A percentile compares a stretch with the other conserved stretches of the same genome.
Evolutionary conservation across 305 asterid species (phyloP).

Genomic region (Euphrasia arctica): DNA sequence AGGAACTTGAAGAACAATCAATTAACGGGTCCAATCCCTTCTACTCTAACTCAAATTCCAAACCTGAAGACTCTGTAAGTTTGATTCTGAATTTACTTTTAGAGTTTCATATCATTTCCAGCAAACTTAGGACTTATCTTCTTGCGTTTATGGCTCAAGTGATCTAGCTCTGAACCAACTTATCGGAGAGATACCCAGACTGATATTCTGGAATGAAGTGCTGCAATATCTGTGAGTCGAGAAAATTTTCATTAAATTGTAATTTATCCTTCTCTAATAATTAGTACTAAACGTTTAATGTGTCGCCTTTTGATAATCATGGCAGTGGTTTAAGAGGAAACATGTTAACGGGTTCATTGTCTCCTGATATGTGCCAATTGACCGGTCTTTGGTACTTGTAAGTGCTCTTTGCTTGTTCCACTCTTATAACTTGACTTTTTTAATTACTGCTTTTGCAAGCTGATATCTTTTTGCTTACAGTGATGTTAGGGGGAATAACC

Average conservation of each 20-base stretch:
- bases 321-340: slow-evolving; percentile 89
- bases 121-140: neutral
- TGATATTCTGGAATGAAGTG: slow-evolving; percentile 96
- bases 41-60: slow-evolving; percentile 92
- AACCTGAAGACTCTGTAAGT: slow-evolving; percentile 91
- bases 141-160: slow-evolving; percentile 34
- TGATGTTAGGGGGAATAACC: slow-evolving; percentile 90
- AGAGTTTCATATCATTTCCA: neutral
- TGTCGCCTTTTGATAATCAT: neutral
- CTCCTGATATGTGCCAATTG: slow-evolving; percentile 93
- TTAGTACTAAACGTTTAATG: too few relatives aligned
- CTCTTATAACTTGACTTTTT: neutral
- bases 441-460: neutral
- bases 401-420: slow-evolving; percentile 28
- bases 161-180: slow-evolving; percentile 94
- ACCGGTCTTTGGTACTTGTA: slow-evolving; percentile 99
- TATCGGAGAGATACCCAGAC: slow-evolving; percentile 86
- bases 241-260: neutral
- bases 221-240: slow-evolving; percentile 83
- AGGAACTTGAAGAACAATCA: slow-evolving; percentile 88
- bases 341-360: slow-evolving; percentile 70
- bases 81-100: neutral
- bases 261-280: neutral
- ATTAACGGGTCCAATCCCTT: slow-evolving; percentile 91
- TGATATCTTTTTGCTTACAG: slow-evolving; percentile 36